Percentiles rank a stretch among this genome's conserved stretches.
Evolutionary conservation across 106 monocot genomes (phyloP).

Genomic region (Dendrobium catenatum): DNA sequence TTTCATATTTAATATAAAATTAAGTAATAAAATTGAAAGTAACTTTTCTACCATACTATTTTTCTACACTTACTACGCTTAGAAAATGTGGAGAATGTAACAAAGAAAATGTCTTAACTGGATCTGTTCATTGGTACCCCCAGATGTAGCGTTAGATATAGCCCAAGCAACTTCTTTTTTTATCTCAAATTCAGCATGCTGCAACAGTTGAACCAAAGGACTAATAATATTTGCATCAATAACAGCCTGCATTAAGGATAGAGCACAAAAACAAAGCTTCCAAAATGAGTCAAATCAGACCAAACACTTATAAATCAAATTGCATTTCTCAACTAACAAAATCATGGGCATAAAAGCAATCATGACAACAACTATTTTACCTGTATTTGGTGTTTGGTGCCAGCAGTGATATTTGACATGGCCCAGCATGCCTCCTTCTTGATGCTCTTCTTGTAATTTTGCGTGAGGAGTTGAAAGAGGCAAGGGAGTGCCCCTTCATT

Average conservation of each 20-base stretch:
- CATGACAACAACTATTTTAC: slow-evolving; percentile 8
- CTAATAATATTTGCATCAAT: slow-evolving; percentile 15
- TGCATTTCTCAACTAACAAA: not conserved
- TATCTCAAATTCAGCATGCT: slow-evolving; percentile 15
- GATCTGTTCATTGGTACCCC: slow-evolving; percentile 24
- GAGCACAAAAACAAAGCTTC: not conserved
- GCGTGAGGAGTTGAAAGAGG: slow-evolving; percentile 2
- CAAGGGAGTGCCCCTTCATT: not conserved
- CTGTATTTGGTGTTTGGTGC: slow-evolving; percentile 34
- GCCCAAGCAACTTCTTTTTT: slow-evolving; percentile 19
- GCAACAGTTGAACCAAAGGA: slow-evolving; percentile 10
- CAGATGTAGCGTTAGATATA: slow-evolving; percentile 17
- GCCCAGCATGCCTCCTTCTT: slow-evolving; percentile 43
- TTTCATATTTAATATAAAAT: no score
- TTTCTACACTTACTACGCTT: not conserved
- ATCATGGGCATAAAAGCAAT: not conserved
- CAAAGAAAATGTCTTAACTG: slow-evolving; percentile 8
- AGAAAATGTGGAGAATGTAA: not conserved
- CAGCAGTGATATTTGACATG: slow-evolving; percentile 39
- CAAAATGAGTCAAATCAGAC: not conserved
- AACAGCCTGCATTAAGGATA: slow-evolving; percentile 9
- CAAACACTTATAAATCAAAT: not conserved
- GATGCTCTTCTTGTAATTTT: slow-evolving; percentile 26
- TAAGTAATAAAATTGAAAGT: no score
- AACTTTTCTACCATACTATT: no score